These are phyloP conservation scores for Malbranchea zuffiana DNA, from an alignment of 2,329 filamentous ascomycete species.

Conservation along the genomic window DNA sequence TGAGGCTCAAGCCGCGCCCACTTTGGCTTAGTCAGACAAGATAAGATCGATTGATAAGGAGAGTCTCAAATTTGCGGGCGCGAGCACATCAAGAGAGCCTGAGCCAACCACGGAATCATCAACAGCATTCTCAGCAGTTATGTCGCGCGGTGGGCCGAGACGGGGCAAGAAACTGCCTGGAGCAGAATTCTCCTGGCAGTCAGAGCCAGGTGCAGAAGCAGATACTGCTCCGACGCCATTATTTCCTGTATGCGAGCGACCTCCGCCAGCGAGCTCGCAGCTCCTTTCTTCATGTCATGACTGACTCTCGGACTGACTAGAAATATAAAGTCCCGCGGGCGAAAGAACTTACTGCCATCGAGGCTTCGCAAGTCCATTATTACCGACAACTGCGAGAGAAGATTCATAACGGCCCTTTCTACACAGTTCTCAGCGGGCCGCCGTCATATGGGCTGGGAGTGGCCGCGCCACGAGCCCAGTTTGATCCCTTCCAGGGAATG, in stretches of 20 bases:
- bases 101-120: too few relatives aligned
- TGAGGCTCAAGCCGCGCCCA: too few relatives aligned
- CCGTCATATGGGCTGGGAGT: slow-evolving; percentile 33
- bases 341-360: slow-evolving; percentile 27
- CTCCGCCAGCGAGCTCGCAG: not conserved
- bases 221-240: slow-evolving; percentile 38
- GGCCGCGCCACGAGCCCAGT: slow-evolving; percentile 33
- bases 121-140: too few relatives aligned
- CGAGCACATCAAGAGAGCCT: not conserved
- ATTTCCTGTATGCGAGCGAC: slow-evolving; percentile 33
- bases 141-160: slow-evolving; percentile 32
- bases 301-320: slow-evolving; percentile 17
- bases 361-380: slow-evolving; percentile 39
- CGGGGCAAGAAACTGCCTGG: slow-evolving; percentile 31
- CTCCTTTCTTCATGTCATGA: not conserved
- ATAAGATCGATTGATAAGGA: too few relatives aligned
- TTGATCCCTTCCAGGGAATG: slow-evolving; percentile 53
- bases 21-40: too few relatives aligned
- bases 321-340: slow-evolving; percentile 29
- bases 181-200: slow-evolving; percentile 34
- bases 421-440: slow-evolving; percentile 41
- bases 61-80: too few relatives aligned
- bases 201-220: slow-evolving; percentile 29
- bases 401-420: slow-evolving; percentile 50
- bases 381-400: slow-evolving; percentile 44